Evolutionary conservation across 163 green algal species (phyloP), one percentile per base, ranked within the genome.

Genomic region (Chloromonas sp.): DNA sequence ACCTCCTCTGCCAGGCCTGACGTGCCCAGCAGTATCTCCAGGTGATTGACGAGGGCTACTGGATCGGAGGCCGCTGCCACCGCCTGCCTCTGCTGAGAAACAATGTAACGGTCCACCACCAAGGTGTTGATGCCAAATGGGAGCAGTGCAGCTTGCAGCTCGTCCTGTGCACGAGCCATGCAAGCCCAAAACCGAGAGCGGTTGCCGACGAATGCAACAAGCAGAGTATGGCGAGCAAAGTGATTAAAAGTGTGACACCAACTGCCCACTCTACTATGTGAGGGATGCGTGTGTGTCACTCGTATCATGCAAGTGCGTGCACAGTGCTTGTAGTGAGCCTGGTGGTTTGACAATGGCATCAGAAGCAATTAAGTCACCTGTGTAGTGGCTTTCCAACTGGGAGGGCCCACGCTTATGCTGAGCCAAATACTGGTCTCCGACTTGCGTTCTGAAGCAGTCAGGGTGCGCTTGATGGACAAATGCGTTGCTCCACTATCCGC

Each of bases 31-130:
- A 92, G 71, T 79, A 79, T 14, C 86, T 92, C 84, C n/a, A 89
- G 14, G 58, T 87, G 84, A 0, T 61, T 58, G 58, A 87, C 79
- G 61, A 93, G 91, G 3, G 81, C 60, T 0, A 87, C 66, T 14
- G 88, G 88, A 2, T 88, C 82, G 8, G 79, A 66, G 61, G 91
- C 90, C 13, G 13, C 11, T 3, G 86, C 83, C 3, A 92, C 85
- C 0, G 87, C 89, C 58, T 92, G 92, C 57, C 87, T 85, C 78
- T 88, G 87, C 84, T 95, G 92, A 60, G 85, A 90, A 0, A 95
- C 91, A 11, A 95, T 85, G 66, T 91, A 93, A 5, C 88, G 82
- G 79, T 94, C 91, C 0, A 94, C 80, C 0, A 84, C 89, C 5
- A 90, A 74, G 1, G 90, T 89, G 15, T 91, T 86, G 70, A 94